Base-by-base conservation (phyloP, 1,284 basidiomycete genomes). In the Moniliophthora roreri region DNA sequence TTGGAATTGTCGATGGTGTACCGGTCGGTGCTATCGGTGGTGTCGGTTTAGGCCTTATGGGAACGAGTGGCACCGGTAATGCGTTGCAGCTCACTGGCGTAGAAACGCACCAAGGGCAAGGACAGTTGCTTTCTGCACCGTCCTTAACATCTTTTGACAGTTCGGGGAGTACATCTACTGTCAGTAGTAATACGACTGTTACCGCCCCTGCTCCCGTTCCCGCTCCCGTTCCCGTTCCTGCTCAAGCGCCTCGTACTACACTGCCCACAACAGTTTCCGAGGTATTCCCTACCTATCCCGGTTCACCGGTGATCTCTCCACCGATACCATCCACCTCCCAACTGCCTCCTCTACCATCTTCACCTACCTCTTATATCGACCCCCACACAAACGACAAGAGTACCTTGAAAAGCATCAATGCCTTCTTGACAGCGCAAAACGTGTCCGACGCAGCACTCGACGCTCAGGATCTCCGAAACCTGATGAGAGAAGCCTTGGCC, bases 401-500 rank as follows among this genome's bases (percentile, higher is more conserved):
- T 11, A 32, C 11, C 6, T 11, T 8, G 2, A 4, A 46, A n/a
- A 46, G 24, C 44, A 1, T 28, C 28, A 13, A 28, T 28, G 4
- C 46, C 55, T 3, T 26, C 50, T 2, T 48, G 46, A n/a, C 76
- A 38, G 61, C 64, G 20, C 85, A 89, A 67, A 82, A 86, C 62
- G 69, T 72, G 16, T 66, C 72, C 21, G 87, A 89, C 60, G 69
- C 68, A 5, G 73, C 68, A 15, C 68, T 67, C 20, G 90, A 92
- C 65, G 68, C 74, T 32, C 78, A 73, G 8, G 78, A 86, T 44
- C 70, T 91, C 37, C 72, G 81, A 1, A 71, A 74, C 52, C 74
- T 85, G 45, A 77, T 92, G 74, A 76, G 75, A 2, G 68, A 67
- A 2, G 85, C 85, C 7, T 65, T 91, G 46, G 69, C 77, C 47